Base-by-base conservation (phyloP, 2,329 filamentous ascomycete species). In the Pseudocercospora pini-densiflorae region DNA sequence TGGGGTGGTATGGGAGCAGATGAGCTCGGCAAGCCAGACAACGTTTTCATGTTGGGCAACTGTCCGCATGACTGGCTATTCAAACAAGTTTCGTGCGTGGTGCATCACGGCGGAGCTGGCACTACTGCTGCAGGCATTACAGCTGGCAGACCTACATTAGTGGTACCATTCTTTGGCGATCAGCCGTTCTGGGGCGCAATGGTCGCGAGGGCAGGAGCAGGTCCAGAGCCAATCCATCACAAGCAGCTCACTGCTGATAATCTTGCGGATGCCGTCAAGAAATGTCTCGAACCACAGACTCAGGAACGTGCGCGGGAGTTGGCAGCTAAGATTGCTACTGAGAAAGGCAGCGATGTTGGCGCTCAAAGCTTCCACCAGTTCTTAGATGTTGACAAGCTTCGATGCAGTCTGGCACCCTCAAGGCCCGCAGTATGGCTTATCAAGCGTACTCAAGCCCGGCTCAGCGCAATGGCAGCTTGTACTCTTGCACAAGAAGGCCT, bases 361-460 rank as follows among this genome's bases (percentile, higher is more conserved):
- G 83, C 80, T 2, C 74, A 79, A 43, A 81, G 77, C 1, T 85
- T 86, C 65, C 81, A 85, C 69, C 78, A 76, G 9, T 77, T 78
- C 63, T 80, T 96, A 0, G 82, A 91, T 60, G 77, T 89, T 5
- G 86, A 91, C 66, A 82, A 82, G n/a, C 75, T 95, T 66, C 84
- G 90, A 64, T 96, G 93, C 76, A 85, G 87, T 6, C 74, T 96
- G 24, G 85, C 88, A 27, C 91, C 92, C 0, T 86, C 85, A 59
- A 85, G 88, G 40, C 85, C 87, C 1, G 93, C 93, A 0, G 88
- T 90, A 0, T 97, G 93, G 92, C 86, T 89, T 27, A 82, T 95
- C 6, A 88, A 88, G 71, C 84, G 88, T 47, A 92, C 89, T 0
- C 82, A 90, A 66, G 84, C 91, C 19, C 84, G 84, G 1, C 80